Evolutionary conservation across 2,329 filamentous ascomycete genomes (phyloP), one percentile per base, ranked within the genome.

Genomic region (Neocucurbitaria cava): DNA sequence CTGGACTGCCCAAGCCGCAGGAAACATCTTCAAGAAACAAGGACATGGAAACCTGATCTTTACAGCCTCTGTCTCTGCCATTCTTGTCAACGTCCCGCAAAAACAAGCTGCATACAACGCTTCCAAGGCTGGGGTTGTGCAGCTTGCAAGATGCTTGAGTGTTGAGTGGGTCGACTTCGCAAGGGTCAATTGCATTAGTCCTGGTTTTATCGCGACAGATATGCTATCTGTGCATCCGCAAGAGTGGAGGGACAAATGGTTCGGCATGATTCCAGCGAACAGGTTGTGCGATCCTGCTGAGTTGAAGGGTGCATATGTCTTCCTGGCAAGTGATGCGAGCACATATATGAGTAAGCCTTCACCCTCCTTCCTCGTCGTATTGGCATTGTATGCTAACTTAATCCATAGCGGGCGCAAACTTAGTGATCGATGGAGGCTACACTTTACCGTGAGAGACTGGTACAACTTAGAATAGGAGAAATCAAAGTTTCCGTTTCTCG

Each of bases 181-280:
- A 71, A 87, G 90, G 33, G 89, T 92, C 71, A 93, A 93, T 84
- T 88, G 85, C 77, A 91, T 92, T 78, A 89, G 86, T 15, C 90
- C 89, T n/a, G 89, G 90, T 26, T 92, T 92, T 81, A 92, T 92
- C 89, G 89, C 92, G 80, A 93, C 90, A 8, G 89, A 88, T 9
- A 82, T 61, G 58, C 30, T 61, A 26, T 44, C 49, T 36, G 44
- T 56, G 69, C 60, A 77, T 38, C 70, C 77, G 9, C 68, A 75
- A 44, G 56, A 64, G 38, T 52, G 62, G 51, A 57, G 54, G 46
- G 67, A 74, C 5, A 59, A 65, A 24, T 78, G 76, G 76, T 53
- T 73, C 28, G 70, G 71, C 45, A 65, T 69, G 51, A 74, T 77
- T n/a, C 76, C 75, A 1, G 63, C 75, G 51, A 68, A 68, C 17